These are phyloP conservation scores for Apiotrichum gracile DNA, from an alignment of 1,284 basidiomycete species.

Conservation along the genomic window DNA sequence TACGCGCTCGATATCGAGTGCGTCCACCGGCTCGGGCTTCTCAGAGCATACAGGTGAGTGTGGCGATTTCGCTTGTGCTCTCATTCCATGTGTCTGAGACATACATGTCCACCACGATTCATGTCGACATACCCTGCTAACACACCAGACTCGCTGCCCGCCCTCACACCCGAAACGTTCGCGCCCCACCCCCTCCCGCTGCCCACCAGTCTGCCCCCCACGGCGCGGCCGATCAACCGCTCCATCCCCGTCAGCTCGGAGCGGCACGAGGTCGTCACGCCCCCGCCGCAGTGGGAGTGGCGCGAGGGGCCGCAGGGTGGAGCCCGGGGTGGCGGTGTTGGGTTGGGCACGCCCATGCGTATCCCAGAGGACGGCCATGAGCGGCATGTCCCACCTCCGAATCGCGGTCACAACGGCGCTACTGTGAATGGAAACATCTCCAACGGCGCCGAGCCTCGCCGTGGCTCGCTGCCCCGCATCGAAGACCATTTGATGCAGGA, in stretches of 20 bases:
- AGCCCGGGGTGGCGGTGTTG: too few species aligned
- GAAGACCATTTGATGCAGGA: conserved; percentile 24
- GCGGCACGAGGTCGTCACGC: conserved; percentile 5
- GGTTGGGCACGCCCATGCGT: too few species aligned
- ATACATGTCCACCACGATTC: too few species aligned
- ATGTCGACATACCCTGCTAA: too few species aligned
- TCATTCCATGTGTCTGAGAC: too few species aligned
- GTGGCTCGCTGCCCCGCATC: background rate
- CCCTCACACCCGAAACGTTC: background rate
- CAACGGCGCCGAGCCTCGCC: background rate
- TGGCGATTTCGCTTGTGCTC: background rate
- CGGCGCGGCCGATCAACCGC: background rate
- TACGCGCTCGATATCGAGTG: too few species aligned
- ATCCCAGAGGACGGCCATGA: too few species aligned
- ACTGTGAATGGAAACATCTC: background rate
- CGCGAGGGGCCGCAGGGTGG: too few species aligned
- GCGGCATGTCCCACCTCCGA: too few species aligned
- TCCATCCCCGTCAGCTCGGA: conserved; percentile 10
- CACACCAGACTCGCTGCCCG: too few species aligned
- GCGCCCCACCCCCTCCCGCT: background rate
- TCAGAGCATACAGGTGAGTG: background rate
- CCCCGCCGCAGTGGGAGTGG: background rate
- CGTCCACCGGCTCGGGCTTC: background rate
- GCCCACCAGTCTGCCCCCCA: background rate
- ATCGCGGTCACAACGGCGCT: background rate